Base-by-base conservation (phyloP, 345 rosid genomes). In the Tarenaya hassleriana region DNA sequence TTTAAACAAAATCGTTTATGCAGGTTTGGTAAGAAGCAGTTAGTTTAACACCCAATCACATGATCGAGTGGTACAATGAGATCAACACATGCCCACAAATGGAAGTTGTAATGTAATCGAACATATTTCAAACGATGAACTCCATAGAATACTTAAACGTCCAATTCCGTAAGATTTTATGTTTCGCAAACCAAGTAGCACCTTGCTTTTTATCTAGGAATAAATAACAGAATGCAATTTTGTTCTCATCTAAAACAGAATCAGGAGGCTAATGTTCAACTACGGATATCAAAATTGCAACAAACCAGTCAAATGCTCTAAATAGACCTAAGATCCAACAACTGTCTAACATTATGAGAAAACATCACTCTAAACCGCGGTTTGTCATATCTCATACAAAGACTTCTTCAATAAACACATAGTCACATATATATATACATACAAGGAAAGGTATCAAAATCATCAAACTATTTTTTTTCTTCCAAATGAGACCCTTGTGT, bases 11-110 rank as follows among this genome's bases (percentile, higher is more conserved):
- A 13, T 8, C n/a, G n/a, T n/a, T n/a, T 24, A 24, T 24, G 29
- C 29, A 24, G 2, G 7, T 44, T 33, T 43, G 38, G 52, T 38
- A 38, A 62, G 39, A 49, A 66, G n/a, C 56, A 62, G 63, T 41
- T 41, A 19, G 78, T 80, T 82, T 76, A 80, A 95, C 69, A 87
- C 95, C 67, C 87, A 81, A n/a, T n/a, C n/a, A n/a, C n/a, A n/a
- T n/a, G n/a, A n/a, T n/a, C n/a, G n/a, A 48, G 41, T 63, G 38
- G 52, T 35, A 18, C 32, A 56, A 42, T 42, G 16, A 32, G 54
- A 24, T 39, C 31, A 52, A 37, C 41, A 63, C 38, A 32, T 47
- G 29, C 47, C 2, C 43, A 41, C 42, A 47, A 35, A 44, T 38
- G 19, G 47, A 21, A 47, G 12, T 11, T 56, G 48, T 39, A 29